Evolutionary conservation across 2,329 filamentous ascomycete genomes (phyloP), one percentile per base, ranked within the genome.

Genomic region (Trichoderma koningiopsis): DNA sequence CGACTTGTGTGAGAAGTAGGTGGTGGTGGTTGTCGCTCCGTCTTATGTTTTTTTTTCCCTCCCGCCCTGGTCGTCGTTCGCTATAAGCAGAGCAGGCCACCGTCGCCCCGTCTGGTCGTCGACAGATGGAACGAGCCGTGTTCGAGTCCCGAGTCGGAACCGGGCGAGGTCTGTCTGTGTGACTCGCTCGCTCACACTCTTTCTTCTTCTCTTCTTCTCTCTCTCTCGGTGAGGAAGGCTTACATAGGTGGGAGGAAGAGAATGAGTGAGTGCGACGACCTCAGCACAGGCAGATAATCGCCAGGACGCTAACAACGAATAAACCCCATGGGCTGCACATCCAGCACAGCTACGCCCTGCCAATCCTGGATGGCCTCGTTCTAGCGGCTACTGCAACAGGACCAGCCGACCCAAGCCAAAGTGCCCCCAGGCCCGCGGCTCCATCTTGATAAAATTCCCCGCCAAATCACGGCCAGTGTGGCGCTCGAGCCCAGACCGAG

Each of bases 261-360:
- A 40, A 31, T 47, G 56, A 40, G 49, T 35, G 56, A 40, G 68
- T 57, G 57, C 56, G 40, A 55, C 67, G 67, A 29, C 49, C 31
- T 8, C 33, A 56, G 49, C 53, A 64, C 43, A 57, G 58, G 59
- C 53, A 63, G 59, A 63, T 40, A 52, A 22, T 24, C 59, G 60
- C 29, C 52, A 31, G 40, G 59, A 64, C 59, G 68, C 68, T 69
- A 61, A 66, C 68, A 62, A 69, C 65, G 68, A 61, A 43, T 55
- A 43, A 61, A 69, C 61, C 68, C 68, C 68, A 69, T 69, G 68
- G 68, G 55, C 68, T 59, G 61, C 53, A 16, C 33, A 33, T 64
- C 40, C 57, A 68, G 47, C 65, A 35, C 62, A 27, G 22, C 35
- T 27, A 53, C 43, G 65, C 33, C 43, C 43, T 61, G 47, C 65